Evolutionary conservation across 768 basidiomycete genomes (phyloP).

Genomic region (Collybiopsis luxurians): DNA sequence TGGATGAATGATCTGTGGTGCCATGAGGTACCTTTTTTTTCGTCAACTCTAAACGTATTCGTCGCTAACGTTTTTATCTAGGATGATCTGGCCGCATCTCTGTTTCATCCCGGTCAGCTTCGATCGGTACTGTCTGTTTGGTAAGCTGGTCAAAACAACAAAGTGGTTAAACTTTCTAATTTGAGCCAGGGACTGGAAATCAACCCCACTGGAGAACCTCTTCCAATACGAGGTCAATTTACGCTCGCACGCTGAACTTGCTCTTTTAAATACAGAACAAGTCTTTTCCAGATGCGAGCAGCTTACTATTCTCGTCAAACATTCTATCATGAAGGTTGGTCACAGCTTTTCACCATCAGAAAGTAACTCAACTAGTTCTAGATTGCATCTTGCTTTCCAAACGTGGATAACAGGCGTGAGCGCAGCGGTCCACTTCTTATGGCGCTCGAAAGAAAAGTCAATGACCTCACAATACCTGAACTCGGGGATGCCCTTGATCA

Average conservation of each 20-base stretch:
- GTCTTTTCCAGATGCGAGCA: constrained; percentile 38
- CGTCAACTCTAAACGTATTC: background rate
- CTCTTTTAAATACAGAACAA: constrained; percentile 36
- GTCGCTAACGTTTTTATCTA: constrained; percentile 1
- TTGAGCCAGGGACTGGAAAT: constrained; percentile 36
- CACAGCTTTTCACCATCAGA: background rate
- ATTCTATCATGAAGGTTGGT: constrained; percentile 41
- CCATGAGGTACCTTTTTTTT: background rate
- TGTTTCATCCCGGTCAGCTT: constrained; percentile 45
- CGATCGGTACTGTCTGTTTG: constrained; percentile 34
- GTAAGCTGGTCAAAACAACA: constrained; percentile 23
- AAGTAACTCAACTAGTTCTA: constrained; percentile 16
- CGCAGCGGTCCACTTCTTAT: background rate
- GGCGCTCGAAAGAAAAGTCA: background rate
- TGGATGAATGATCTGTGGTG: constrained; percentile 3
- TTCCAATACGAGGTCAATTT: constrained; percentile 35
- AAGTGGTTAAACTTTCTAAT: background rate
- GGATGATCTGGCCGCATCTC: constrained; percentile 21
- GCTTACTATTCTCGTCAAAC: constrained; percentile 36
- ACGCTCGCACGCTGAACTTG: constrained; percentile 34
- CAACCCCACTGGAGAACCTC: constrained; percentile 37
- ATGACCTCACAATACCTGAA: constrained; percentile 5
- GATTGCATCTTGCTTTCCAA: constrained; percentile 44
- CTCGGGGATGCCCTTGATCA: constrained; percentile 13
- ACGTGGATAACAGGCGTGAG: background rate